Evolutionary conservation across 352 stramenopile genomes (phyloP).

Genomic region (Thalassiosira exigua): DNA sequence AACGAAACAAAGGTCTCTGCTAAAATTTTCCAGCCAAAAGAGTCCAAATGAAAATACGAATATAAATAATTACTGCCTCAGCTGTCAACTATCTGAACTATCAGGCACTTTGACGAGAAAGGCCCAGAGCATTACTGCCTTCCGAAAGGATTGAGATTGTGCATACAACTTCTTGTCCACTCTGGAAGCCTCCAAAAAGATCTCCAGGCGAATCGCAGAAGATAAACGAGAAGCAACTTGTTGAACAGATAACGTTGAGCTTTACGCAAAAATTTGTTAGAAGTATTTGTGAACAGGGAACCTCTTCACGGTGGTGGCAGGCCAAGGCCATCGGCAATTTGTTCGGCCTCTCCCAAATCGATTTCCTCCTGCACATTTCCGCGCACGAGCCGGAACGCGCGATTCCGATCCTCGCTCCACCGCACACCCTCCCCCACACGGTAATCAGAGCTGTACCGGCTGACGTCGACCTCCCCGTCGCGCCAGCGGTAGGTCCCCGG

Average conservation of each 20-base stretch:
- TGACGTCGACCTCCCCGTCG: constrained; percentile 64
- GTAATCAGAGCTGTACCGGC: constrained; percentile 44
- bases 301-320: constrained; percentile 18
- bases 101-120: too few relatives aligned
- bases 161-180: too few relatives aligned
- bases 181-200: too few relatives aligned
- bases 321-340: constrained; percentile 49
- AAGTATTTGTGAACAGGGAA: neutral
- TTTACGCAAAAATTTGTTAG: neutral
- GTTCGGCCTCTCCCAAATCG: constrained; percentile 37
- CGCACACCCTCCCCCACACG: constrained; percentile 43
- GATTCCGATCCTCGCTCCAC: constrained; percentile 41
- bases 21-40: too few relatives aligned
- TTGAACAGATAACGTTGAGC: neutral
- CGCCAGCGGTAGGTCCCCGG: constrained; percentile 76
- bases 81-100: too few relatives aligned
- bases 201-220: too few relatives aligned
- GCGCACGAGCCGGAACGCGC: constrained; percentile 47
- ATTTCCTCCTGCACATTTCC: constrained; percentile 61
- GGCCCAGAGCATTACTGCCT: too few relatives aligned
- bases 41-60: too few relatives aligned
- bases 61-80: too few relatives aligned
- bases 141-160: too few relatives aligned
- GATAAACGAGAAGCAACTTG: too few relatives aligned
- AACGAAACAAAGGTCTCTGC: too few relatives aligned